Conservation (phyloP, 164 flowering plant genomes). For the Vitis riparia region DNA sequence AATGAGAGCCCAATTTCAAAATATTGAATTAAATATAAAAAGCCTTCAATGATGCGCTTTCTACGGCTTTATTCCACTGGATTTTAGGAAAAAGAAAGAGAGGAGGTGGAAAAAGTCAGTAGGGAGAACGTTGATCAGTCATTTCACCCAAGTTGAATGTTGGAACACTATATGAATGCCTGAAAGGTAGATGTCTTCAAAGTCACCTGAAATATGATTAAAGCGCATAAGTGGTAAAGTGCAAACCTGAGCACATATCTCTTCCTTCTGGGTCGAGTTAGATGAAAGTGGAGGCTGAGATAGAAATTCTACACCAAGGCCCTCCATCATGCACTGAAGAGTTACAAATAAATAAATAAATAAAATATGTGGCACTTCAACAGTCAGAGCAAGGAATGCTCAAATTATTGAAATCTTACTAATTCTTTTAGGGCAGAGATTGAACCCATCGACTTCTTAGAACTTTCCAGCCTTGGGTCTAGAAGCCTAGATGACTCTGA, state of each 20-base stretch:
- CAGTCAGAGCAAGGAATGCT: conserved; percentile 1
- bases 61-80: too few species aligned
- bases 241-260: conserved; percentile 75
- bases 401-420: conserved; percentile 32
- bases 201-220: not conserved
- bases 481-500: conserved; percentile 49
- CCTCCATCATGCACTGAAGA: conserved; percentile 73
- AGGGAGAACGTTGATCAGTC: too few species aligned
- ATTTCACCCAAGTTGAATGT: not conserved
- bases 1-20: too few species aligned
- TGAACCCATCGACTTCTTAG: conserved; percentile 44
- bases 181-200: not conserved
- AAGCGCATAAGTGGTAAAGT: not conserved
- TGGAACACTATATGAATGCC: not conserved
- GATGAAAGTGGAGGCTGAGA: conserved; percentile 48
- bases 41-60: too few species aligned
- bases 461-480: conserved; percentile 61
- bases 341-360: conserved; percentile 4
- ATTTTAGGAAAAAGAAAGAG: too few species aligned
- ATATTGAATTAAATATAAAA: too few species aligned
- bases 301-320: conserved; percentile 58
- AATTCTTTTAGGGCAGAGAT: conserved; percentile 56
- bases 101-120: too few species aligned
- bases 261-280: conserved; percentile 37
- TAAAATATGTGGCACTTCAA: not conserved